Conservation (phyloP, 176 grass and related monocot species). For the Cocos nucifera region DNA sequence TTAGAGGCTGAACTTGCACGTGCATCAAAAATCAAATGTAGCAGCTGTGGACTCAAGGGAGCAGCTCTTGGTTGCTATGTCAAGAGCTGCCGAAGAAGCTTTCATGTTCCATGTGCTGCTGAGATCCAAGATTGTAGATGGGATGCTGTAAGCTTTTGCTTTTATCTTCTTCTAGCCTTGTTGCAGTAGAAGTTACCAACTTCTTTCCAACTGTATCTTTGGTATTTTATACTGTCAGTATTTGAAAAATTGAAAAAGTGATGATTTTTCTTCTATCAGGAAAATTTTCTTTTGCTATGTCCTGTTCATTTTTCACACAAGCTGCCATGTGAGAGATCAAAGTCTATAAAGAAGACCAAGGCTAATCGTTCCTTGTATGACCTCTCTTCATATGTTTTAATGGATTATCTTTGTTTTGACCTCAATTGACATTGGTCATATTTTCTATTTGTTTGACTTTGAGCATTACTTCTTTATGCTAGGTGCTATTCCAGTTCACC, state of each 20-base stretch:
- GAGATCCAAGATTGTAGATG: constrained; percentile 59
- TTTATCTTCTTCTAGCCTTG: background rate
- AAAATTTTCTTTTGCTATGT: constrained; percentile 81
- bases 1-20: constrained; percentile 66
- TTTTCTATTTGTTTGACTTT: background rate
- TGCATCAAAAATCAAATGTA: constrained; percentile 90
- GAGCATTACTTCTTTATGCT: background rate
- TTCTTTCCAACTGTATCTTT: too few relatives aligned
- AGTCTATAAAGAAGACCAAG: constrained; percentile 39
- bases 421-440: too few relatives aligned
- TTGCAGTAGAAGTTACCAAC: too few relatives aligned
- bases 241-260: too few relatives aligned
- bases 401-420: constrained; percentile 12
- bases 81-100: constrained; percentile 86
- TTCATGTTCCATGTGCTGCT: constrained; percentile 78
- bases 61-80: constrained; percentile 89
- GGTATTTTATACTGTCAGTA: too few relatives aligned
- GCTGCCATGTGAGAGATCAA: constrained; percentile 69
- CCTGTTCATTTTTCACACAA: constrained; percentile 72
- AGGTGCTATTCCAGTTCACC: constrained; percentile 3
- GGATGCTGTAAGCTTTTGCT: constrained; percentile 44
- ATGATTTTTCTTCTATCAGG: constrained; percentile 25
- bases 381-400: constrained; percentile 6
- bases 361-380: constrained; percentile 31
- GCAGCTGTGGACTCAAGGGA: constrained; percentile 77